Evolutionary conservation across 768 basidiomycete species (phyloP).

Genomic region (Suillus americanus): DNA sequence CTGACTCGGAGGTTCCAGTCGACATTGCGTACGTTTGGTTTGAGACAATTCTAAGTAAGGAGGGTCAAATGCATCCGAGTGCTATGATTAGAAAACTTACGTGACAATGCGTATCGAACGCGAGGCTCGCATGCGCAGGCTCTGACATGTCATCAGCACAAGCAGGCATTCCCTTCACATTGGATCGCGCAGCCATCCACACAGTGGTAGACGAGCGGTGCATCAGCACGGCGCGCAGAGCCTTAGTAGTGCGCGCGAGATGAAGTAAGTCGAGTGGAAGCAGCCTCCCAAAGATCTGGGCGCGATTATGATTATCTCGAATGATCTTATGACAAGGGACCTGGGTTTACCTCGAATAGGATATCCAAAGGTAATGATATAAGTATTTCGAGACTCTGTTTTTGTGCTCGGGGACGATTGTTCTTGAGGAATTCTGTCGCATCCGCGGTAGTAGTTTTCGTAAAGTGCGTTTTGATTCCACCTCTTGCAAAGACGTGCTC

Average conservation of each 20-base stretch:
- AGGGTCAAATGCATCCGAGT: neutral
- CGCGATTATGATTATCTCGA: constrained; percentile 6
- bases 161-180: constrained; percentile 23
- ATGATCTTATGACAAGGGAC: constrained; percentile 16
- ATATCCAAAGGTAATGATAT: constrained; percentile 22
- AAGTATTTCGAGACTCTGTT: constrained; percentile 16
- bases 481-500: constrained; percentile 2
- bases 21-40: constrained; percentile 5
- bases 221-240: constrained; percentile 27
- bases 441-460: neutral
- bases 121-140: constrained; percentile 30
- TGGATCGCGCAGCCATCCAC: constrained; percentile 29
- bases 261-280: constrained; percentile 33
- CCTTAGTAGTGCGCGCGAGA: constrained; percentile 31
- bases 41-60: constrained; percentile 1
- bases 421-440: neutral
- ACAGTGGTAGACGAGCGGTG: constrained; percentile 16
- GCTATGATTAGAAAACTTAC: constrained; percentile 18
- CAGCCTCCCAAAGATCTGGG: constrained; percentile 25
- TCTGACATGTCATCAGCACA: constrained; percentile 27
- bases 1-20: constrained; percentile 7
- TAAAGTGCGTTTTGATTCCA: constrained; percentile 2
- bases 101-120: constrained; percentile 30
- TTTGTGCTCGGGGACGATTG: neutral
- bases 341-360: constrained; percentile 20